Evolutionary conservation across 768 basidiomycete species (phyloP).

Genomic region (Boletus sensibilis): DNA sequence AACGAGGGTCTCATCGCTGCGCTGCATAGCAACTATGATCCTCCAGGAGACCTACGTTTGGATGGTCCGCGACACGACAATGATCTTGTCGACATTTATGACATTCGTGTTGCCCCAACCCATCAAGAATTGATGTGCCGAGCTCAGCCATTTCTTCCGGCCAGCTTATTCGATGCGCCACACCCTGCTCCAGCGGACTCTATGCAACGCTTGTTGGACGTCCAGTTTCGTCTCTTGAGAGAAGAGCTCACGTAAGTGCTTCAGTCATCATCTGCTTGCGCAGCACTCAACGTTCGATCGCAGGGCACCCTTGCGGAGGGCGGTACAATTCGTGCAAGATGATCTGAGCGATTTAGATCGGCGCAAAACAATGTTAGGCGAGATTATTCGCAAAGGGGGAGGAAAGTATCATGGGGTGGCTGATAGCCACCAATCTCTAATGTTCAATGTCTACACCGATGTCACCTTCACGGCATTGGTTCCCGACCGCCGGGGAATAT

Average conservation of each 20-base stretch:
- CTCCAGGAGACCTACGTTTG: constrained; percentile 49
- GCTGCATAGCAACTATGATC: constrained; percentile 45
- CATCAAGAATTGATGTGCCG: constrained; percentile 57
- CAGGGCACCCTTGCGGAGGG: constrained; percentile 53
- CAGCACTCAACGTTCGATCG: neutral
- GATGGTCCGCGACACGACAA: constrained; percentile 69
- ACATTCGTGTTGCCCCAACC: constrained; percentile 71
- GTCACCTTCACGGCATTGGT: constrained; percentile 45
- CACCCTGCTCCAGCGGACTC: constrained; percentile 56
- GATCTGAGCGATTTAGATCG: constrained; percentile 36
- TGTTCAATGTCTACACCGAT: constrained; percentile 64
- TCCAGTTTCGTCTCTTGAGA: constrained; percentile 71
- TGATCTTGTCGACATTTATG: constrained; percentile 51
- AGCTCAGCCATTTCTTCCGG: constrained; percentile 57
- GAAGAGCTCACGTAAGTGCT: constrained; percentile 63
- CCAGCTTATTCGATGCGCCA: constrained; percentile 56
- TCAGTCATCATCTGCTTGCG: neutral
- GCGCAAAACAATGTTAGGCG: constrained; percentile 40
- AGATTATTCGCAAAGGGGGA: constrained; percentile 50
- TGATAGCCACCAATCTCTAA: constrained; percentile 44
- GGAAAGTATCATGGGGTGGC: constrained; percentile 54
- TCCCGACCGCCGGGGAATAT: constrained; percentile 53
- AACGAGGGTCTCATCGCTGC: constrained; percentile 41
- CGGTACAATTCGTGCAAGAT: constrained; percentile 47
- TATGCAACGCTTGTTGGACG: constrained; percentile 67